Evolutionary conservation across 306 rosid genomes (phyloP).

Genomic region (Ammopiptanthus mongolicus): DNA sequence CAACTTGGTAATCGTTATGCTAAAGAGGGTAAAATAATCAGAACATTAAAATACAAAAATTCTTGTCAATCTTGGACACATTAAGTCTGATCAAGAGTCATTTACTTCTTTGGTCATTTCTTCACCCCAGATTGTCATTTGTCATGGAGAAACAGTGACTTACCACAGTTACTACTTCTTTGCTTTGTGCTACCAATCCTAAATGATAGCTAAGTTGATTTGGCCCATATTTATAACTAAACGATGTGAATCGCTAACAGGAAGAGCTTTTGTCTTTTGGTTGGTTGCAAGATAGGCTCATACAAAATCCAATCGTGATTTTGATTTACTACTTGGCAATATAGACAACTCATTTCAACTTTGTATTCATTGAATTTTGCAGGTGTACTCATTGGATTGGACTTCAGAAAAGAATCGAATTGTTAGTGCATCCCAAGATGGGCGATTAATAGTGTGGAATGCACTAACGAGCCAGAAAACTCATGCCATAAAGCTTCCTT

Average conservation of each 20-base stretch:
- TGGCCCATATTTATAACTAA: background rate
- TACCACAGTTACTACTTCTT: background rate
- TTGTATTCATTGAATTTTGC: slow-evolving; percentile 15
- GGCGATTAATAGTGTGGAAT: slow-evolving; percentile 92
- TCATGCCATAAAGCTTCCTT: slow-evolving; percentile 87
- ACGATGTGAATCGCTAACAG: background rate
- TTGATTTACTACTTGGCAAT: background rate
- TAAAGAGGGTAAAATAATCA: background rate
- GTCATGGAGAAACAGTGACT: no score
- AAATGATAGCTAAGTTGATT: background rate
- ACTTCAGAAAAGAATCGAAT: slow-evolving; percentile 79
- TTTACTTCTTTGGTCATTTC: background rate
- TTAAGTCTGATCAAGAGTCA: background rate
- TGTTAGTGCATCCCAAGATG: slow-evolving; percentile 99
- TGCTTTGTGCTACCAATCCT: background rate
- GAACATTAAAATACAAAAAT: background rate
- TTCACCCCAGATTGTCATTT: background rate
- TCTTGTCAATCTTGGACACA: background rate
- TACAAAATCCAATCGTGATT: background rate
- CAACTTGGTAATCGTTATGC: background rate
- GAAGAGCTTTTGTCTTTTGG: background rate
- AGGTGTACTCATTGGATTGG: slow-evolving; percentile 99
- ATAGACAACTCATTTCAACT: background rate
- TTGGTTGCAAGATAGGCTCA: background rate
- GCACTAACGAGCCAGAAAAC: slow-evolving; percentile 96